Base-by-base conservation (phyloP, 1,284 basidiomycete species). In the Ceratobasidium sp. region DNA sequence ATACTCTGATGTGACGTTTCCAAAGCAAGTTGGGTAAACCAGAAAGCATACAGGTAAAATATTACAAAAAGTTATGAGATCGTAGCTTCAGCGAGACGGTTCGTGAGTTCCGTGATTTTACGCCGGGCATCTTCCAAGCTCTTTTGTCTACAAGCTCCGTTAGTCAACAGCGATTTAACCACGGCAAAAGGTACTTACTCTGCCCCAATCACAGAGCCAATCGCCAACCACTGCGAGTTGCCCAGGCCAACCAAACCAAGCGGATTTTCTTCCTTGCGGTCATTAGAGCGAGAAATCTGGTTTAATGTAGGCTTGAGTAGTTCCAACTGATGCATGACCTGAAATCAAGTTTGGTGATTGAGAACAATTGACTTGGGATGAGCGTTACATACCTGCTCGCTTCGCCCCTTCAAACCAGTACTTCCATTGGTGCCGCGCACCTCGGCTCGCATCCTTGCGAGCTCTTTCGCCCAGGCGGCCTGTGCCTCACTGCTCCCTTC, bases 391-490 rank as follows among this genome's bases (percentile, higher is more conserved):
- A 74, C 74, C 72, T 74, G 65, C 57, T 72, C 64, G 36, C 73
- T 71, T 43, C 73, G 67, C 9, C 41, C 76, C 64, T 71, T 62
- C 60, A 52, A 69, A 60, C 48, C 74, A 45, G 41, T 43, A 55
- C 73, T 69, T 21, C 62, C 50, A 65, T 52, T 52, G 16, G 57
- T 74, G 3, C 79, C 79, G 14, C 83, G 77, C 32, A 97, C 85
- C 76, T 93, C 90, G 18, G 81, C 81, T 77, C 90, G 90, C 87
- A 98, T 89, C 74, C 93, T 84, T 76, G 88, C 87, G 70, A 99
- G 82, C 82, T 99, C 97, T 71, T 90, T 91, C 77, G 98, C 97
- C 97, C 97, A 99, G 78, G 67, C 55, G 2, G 41, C 55, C 41
- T 70, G 67, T 26, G 41, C 67, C 32, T 70, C 67, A 18, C 41